Evolutionary conservation across 495 filamentous ascomycete genomes (phyloP), one percentile per base, ranked within the genome.

Genomic region (Xylaria cubensis): DNA sequence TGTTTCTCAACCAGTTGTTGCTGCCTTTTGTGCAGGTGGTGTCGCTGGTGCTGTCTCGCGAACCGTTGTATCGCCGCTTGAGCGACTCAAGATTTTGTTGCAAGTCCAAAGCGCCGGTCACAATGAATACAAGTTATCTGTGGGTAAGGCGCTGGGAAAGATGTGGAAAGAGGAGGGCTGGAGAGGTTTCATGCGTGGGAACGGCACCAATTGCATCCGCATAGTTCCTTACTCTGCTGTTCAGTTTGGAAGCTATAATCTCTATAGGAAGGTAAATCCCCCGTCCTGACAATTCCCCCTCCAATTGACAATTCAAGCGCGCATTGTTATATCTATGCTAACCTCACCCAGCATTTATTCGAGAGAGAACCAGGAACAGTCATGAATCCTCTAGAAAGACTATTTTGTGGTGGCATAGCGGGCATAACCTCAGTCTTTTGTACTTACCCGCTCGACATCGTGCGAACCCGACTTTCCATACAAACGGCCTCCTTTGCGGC

Each of bases 181-280:
- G 93, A 90, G 89, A 79, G 96, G 96, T 3, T 95, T 97, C 75
- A 94, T 99, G 94, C 88, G 94, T 73, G 96, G 96, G 39, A 99
- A 99, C 79, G 96, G 96, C 67, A 97, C 94, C 56, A 99, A 99
- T 82, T 99, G 96, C 83, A 94, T 98, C 76, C 92, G 96, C 63
- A 99, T 99, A 67, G 93, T 99, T 51, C 96, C 96, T 15, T 99
- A 99, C 81, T 97, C 94, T 51, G 96, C 96, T 1, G 96, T 99
- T 29, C 96, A 99, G 80, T 99, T 99, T 83, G 93, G 95, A 51
- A 95, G 93, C 77, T 99, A 98, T 81, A 98, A 95, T 78, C 91
- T 98, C 73, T 99, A 98, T 81, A 98, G 97, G 84, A 89, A 90
- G 85, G 95, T 97, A 83, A 80, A 90, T 64, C 39, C 2, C 26